phyloP scores from a whole-genome alignment of 345 rosid species.

The Boechera stricta region DNA sequence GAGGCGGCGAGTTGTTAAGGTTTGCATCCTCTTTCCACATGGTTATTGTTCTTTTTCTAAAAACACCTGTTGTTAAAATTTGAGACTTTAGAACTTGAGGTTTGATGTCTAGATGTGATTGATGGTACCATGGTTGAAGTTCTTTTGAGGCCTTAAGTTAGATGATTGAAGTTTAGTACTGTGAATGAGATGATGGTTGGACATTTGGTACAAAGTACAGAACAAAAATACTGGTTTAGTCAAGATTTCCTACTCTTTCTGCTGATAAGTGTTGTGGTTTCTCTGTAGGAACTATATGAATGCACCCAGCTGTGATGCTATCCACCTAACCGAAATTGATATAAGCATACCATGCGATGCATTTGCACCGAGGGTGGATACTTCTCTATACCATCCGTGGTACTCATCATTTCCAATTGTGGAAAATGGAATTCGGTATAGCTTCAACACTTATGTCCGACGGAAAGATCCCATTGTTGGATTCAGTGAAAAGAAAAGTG shows the following conservation, averaged over 20 bases:
- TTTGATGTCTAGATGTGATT: slow-evolving; percentile 12
- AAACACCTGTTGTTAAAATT: neutral
- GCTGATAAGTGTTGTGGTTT: slow-evolving; percentile 27
- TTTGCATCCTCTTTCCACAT: slow-evolving; percentile 30
- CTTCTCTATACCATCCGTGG: slow-evolving; percentile 74
- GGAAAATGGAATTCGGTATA: slow-evolving; percentile 68
- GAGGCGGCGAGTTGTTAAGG: slow-evolving; percentile 84
- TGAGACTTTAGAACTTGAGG: neutral
- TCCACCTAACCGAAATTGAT: slow-evolving; percentile 84
- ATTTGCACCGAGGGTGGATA: slow-evolving; percentile 72
- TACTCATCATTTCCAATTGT: slow-evolving; percentile 70
- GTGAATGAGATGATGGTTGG: neutral
- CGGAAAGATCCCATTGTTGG: slow-evolving; percentile 52
- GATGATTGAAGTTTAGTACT: neutral
- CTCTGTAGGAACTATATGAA: slow-evolving; percentile 74
- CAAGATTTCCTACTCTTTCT: slow-evolving; percentile 5
- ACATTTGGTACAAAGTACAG: neutral
- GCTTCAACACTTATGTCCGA: slow-evolving; percentile 76
- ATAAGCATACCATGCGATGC: slow-evolving; percentile 77
- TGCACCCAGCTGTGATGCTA: slow-evolving; percentile 83
- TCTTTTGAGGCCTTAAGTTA: slow-evolving; percentile 3
- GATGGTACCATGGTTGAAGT: neutral
- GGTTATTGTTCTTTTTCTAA: neutral
- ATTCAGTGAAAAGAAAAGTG: slow-evolving; percentile 47
- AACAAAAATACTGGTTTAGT: neutral